Evolutionary conservation across 2,329 filamentous ascomycete genomes (phyloP), one percentile per base, ranked within the genome.

Genomic region (Ophiosphaerella herpotricha): DNA sequence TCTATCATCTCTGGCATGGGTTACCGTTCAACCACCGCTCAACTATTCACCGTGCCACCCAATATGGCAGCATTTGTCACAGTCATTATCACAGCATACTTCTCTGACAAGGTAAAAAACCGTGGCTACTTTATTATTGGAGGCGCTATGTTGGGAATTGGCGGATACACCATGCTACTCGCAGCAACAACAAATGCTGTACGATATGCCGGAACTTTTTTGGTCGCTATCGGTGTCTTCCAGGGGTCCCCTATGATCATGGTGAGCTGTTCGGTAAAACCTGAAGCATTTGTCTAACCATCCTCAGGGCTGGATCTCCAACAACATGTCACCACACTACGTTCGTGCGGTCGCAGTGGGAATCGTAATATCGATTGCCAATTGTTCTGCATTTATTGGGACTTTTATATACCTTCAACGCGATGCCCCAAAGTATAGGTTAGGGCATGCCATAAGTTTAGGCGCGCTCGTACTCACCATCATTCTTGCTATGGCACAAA

Each of bases 111-210:
- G 26, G 36, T 62, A 12, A 56, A 52, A 29, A 61, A 72, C 67
- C 14, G 70, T 75, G 46, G 78, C 67, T 51, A 77, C 78, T 65
- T 79, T 77, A n/a, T 84, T 77, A 60, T 74, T 59, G 48, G 81
- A 79, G 72, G 77, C 73, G 41, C 71, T 78, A n/a, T 54, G 59
- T 4, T 82, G 74, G 34, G 74, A 73, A 50, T 61, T 71, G n/a
- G 71, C 78, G 55, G 79, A 68, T 48, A 86, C 79, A 26, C 77
- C 71, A 66, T 84, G 84, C 66, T 83, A 78, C 65, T 77, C 78
- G 67, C 76, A 68, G 16, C 61, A 5, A 52, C 44, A 5, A 54
- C 66, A 7, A 73, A 73, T 33, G 67, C 66, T 1, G 61, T 63
- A 1, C 60, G 74, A 37, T 78, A 78, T 48, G 72, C 68, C 3